These are phyloP conservation scores for Stereum hirsutum DNA, from an alignment of 1,284 basidiomycete genomes.

Conservation along the genomic window DNA sequence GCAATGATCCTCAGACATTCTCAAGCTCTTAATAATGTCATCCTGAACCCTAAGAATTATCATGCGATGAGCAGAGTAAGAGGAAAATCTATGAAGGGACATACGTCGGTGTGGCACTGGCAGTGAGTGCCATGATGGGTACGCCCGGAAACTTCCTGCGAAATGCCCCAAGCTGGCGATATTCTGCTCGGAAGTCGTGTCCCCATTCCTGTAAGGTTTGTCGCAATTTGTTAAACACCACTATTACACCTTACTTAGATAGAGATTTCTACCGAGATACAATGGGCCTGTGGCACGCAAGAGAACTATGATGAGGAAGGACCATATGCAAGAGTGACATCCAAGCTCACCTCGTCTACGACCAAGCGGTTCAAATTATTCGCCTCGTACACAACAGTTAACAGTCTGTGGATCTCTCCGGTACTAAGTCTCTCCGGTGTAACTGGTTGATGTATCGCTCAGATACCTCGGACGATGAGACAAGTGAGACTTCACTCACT, in stretches of 20 bases:
- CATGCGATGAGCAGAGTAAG: constrained; percentile 1
- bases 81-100: constrained; percentile 9
- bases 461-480: not conserved
- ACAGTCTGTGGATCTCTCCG: constrained; percentile 39
- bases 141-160: constrained; percentile 58
- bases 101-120: constrained; percentile 61
- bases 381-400: constrained; percentile 43
- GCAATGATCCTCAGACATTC: constrained; percentile 45
- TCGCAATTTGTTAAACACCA: too few species aligned
- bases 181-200: constrained; percentile 69
- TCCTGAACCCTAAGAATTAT: constrained; percentile 40
- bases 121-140: constrained; percentile 81
- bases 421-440: constrained; percentile 72
- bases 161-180: constrained; percentile 64
- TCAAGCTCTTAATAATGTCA: constrained; percentile 62
- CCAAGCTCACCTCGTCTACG: constrained; percentile 61
- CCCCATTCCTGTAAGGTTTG: constrained; percentile 68
- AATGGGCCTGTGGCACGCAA: constrained; percentile 80
- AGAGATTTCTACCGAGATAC: constrained; percentile 56
- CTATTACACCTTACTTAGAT: not conserved
- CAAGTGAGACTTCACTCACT: constrained; percentile 30
- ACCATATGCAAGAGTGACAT: not conserved
- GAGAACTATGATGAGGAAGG: too few species aligned
- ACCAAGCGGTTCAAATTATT: constrained; percentile 62
- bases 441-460: constrained; percentile 22